Percentiles rank a stretch among this genome's conserved stretches.
phyloP scores from a whole-genome alignment of 371 early-diverging fungal species.

The Conidiobolus incongruus region DNA sequence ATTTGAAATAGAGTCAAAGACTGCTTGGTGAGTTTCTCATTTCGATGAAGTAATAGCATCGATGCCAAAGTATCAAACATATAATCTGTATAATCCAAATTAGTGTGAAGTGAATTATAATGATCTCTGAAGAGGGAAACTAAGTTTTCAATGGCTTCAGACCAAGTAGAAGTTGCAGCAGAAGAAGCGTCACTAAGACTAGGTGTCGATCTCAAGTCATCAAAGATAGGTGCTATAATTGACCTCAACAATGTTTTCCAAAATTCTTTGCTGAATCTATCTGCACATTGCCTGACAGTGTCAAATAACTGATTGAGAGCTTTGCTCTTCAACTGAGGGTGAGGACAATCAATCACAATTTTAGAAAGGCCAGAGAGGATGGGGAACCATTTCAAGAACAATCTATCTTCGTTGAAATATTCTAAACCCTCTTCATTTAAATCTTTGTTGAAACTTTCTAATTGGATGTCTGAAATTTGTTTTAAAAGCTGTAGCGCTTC shows the following conservation, averaged over 20 bases:
- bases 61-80: constrained; percentile 45
- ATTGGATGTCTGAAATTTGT: constrained; percentile 3
- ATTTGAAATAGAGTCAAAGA: constrained; percentile 63
- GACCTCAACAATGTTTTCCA: constrained; percentile 55
- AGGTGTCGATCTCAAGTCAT: constrained; percentile 27
- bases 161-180: constrained; percentile 16
- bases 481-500: constrained; percentile 23
- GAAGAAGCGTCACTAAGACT: not conserved
- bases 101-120: constrained; percentile 21
- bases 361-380: constrained; percentile 64
- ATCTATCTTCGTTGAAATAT: not conserved
- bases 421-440: not conserved
- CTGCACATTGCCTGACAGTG: constrained; percentile 36
- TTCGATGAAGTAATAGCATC: constrained; percentile 47
- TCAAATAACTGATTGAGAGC: constrained; percentile 24
- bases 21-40: constrained; percentile 60
- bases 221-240: constrained; percentile 65
- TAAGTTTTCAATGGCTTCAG: constrained; percentile 56
- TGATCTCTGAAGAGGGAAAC: constrained; percentile 50
- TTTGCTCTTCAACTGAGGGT: constrained; percentile 7
- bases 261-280: constrained; percentile 31
- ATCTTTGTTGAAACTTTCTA: constrained; percentile 12
- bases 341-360: constrained; percentile 56
- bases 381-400: constrained; percentile 49
- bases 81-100: constrained; percentile 25